Percentiles rank a stretch among this genome's conserved stretches.
These are phyloP conservation scores for Rhodamnia argentea DNA, from an alignment of 345 rosid genomes.

Conservation along the genomic window DNA sequence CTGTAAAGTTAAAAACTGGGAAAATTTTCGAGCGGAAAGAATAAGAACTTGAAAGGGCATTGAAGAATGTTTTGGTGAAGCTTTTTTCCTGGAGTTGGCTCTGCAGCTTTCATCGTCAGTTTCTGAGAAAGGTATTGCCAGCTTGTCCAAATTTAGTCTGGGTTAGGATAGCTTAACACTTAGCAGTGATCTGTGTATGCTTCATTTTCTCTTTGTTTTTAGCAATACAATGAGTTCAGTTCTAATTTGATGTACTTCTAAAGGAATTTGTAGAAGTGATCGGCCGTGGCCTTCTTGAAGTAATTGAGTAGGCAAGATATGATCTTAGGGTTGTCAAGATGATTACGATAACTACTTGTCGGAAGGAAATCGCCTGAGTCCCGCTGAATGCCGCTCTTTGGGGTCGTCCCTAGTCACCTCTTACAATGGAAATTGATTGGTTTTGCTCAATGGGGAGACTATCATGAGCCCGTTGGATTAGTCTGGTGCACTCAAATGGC, in stretches of 20 bases:
- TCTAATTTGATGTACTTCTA: not conserved
- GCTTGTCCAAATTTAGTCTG: not conserved
- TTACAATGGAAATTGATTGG: not conserved
- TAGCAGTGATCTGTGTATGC: not conserved
- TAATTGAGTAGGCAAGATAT: not conserved
- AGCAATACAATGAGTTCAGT: too few relatives aligned
- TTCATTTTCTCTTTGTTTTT: not conserved
- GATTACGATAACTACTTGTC: too few relatives aligned
- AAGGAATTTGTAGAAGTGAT: not conserved
- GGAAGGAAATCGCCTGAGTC: too few relatives aligned
- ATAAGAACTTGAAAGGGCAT: not conserved
- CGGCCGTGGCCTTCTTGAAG: not conserved
- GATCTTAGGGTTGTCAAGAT: not conserved
- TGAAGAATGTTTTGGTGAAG: not conserved
- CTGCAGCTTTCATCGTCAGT: not conserved
- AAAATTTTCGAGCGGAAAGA: not conserved
- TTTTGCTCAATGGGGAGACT: too few relatives aligned
- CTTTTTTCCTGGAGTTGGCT: not conserved
- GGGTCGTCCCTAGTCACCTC: not conserved
- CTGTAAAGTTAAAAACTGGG: not conserved
- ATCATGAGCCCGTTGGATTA: too few relatives aligned
- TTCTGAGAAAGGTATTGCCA: not conserved
- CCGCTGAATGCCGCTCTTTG: too few relatives aligned
- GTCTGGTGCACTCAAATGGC: not conserved
- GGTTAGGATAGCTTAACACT: not conserved